Conservation (phyloP, 768 basidiomycete genomes). For the Suillus plorans region DNA sequence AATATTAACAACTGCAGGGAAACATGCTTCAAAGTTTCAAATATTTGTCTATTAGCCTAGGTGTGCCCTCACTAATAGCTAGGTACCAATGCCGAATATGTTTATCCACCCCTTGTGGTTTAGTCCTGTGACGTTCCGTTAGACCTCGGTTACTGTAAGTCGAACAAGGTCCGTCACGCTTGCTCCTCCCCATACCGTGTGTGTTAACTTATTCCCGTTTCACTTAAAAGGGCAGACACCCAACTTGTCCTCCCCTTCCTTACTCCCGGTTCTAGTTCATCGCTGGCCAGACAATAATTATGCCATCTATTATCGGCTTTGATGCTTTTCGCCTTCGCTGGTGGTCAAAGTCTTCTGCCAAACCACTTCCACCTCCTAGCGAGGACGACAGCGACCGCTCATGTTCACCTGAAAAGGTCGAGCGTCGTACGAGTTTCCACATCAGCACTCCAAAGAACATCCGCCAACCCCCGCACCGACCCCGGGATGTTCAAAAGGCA, state of each 20-base stretch:
- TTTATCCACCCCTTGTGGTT: background rate
- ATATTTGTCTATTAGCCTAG: no score
- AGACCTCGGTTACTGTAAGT: background rate
- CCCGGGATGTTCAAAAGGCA: slow-evolving; percentile 1
- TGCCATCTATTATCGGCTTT: slow-evolving; percentile 9
- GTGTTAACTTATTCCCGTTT: background rate
- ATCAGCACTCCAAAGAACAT: slow-evolving; percentile 6
- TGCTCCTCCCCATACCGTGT: background rate
- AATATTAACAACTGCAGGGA: slow-evolving; percentile 1
- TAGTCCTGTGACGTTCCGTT: background rate
- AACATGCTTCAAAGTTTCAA: background rate
- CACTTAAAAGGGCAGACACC: background rate
- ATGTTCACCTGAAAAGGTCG: slow-evolving; percentile 16
- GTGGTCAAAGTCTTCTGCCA: slow-evolving; percentile 6
- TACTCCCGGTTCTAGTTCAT: background rate
- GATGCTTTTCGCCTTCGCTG: slow-evolving; percentile 23
- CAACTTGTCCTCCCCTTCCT: background rate
- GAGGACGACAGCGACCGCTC: slow-evolving; percentile 26
- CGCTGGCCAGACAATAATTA: background rate
- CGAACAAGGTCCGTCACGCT: background rate
- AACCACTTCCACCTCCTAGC: background rate
- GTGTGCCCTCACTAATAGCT: no score
- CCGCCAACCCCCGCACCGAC: slow-evolving; percentile 8
- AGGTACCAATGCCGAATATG: background rate
- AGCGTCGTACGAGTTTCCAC: slow-evolving; percentile 7